Percentiles rank a stretch among this genome's conserved stretches.
Evolutionary conservation across 106 monocot species (phyloP).

Genomic region (Gastrodia elata): DNA sequence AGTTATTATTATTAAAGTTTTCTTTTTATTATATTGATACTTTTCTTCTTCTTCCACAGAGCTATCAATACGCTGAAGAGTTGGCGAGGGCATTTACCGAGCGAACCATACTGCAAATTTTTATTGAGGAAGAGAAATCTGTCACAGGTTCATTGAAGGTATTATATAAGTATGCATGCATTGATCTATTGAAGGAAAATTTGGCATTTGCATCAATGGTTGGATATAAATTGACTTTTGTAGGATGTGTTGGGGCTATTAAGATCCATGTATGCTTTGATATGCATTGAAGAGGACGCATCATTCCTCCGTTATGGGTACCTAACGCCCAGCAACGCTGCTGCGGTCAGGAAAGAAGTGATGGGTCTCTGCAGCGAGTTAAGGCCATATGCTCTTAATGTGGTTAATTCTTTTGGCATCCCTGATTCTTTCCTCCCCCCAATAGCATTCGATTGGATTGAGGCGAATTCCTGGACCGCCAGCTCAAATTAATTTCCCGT

Average conservation of each 20-base stretch:
- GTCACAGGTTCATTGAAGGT: constrained; percentile 62
- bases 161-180: no score
- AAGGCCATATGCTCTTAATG: constrained; percentile 60
- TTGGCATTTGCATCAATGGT: background rate
- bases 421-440: constrained; percentile 73
- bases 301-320: constrained; percentile 78
- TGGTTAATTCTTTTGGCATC: constrained; percentile 79
- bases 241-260: constrained; percentile 68
- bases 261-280: constrained; percentile 70
- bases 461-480: constrained; percentile 63
- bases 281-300: constrained; percentile 71
- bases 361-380: constrained; percentile 45
- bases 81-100: constrained; percentile 81
- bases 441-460: constrained; percentile 89
- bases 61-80: constrained; percentile 78
- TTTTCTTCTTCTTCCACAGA: constrained; percentile 27
- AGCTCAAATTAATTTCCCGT: constrained; percentile 3
- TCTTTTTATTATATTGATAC: background rate
- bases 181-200: background rate
- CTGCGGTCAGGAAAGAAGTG: constrained; percentile 67
- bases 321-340: constrained; percentile 46
- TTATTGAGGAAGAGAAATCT: constrained; percentile 39
- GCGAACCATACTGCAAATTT: constrained; percentile 42
- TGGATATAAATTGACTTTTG: constrained; percentile 3
- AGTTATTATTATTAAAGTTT: background rate